Conservation (phyloP, 1,284 basidiomycete genomes). For the Agaricales sp. region DNA sequence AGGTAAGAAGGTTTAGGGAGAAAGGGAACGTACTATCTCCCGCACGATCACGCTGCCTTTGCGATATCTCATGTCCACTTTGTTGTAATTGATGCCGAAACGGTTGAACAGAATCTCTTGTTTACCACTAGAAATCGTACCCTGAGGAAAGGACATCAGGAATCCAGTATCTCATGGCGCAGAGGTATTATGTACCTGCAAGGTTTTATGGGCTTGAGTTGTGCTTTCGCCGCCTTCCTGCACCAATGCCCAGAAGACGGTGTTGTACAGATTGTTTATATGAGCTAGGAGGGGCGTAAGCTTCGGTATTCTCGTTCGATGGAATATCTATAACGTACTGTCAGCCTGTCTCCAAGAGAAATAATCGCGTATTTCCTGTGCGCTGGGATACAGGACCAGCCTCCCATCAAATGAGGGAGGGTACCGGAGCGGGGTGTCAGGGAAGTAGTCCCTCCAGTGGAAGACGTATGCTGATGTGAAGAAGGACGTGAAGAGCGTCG, state of each 20-base stretch:
- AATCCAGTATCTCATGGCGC: background rate
- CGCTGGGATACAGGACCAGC: conserved; percentile 76
- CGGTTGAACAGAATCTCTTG: conserved; percentile 81
- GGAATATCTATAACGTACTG: conserved; percentile 64
- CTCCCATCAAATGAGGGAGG: conserved; percentile 92
- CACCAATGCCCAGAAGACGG: conserved; percentile 90
- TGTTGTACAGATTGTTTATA: conserved; percentile 98
- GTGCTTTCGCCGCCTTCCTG: conserved; percentile 69
- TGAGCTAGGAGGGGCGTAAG: conserved; percentile 54
- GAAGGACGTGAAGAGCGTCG: conserved; percentile 80
- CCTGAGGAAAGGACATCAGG: conserved; percentile 32
- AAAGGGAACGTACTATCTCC: conserved; percentile 26
- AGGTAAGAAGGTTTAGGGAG: conserved; percentile 1
- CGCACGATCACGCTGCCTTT: conserved; percentile 86
- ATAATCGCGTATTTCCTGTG: conserved; percentile 77
- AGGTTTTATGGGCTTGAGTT: conserved; percentile 72
- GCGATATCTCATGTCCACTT: conserved; percentile 61
- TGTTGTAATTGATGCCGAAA: conserved; percentile 87
- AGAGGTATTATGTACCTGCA: conserved; percentile 39
- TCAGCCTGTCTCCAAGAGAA: conserved; percentile 95
- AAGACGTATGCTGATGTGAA: conserved; percentile 93
- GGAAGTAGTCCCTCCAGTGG: conserved; percentile 77
- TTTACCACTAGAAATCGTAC: conserved; percentile 82
- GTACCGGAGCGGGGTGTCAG: conserved; percentile 57
- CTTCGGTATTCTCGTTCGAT: too few species aligned